Conservation (phyloP, 2,329 filamentous ascomycete genomes). For the Karstenula rhodostoma region DNA sequence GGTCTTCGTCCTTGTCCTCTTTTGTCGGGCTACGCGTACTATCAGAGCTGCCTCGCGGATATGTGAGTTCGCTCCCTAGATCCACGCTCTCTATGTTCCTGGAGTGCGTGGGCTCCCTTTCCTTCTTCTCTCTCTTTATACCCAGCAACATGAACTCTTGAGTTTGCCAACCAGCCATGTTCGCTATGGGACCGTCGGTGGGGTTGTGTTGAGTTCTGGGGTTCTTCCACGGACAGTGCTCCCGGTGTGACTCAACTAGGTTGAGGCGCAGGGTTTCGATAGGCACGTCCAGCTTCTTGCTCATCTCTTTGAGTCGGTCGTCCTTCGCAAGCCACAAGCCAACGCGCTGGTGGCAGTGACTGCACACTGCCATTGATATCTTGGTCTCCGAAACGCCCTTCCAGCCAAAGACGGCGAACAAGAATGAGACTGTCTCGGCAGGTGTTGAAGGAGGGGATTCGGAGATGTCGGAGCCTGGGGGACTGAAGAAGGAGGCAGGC, state of each 20-base stretch:
- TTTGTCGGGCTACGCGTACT: conserved; percentile 16
- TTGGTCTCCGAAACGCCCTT: conserved; percentile 65
- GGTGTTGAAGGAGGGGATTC: conserved; percentile 28
- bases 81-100: conserved; percentile 35
- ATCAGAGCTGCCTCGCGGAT: conserved; percentile 28
- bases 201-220: conserved; percentile 42
- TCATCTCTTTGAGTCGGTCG: conserved; percentile 43
- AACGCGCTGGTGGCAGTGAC: conserved; percentile 84
- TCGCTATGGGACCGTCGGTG: conserved; percentile 37
- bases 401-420: conserved; percentile 58
- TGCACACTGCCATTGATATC: conserved; percentile 79
- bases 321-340: conserved; percentile 87
- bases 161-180: conserved; percentile 48
- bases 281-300: conserved; percentile 40
- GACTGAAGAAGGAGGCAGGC: conserved; percentile 33
- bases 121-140: conserved; percentile 23
- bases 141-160: conserved; percentile 44
- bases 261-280: conserved; percentile 45
- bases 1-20: conserved; percentile 21
- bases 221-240: conserved; percentile 54
- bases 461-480: conserved; percentile 21
- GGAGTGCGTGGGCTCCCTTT: conserved; percentile 19
- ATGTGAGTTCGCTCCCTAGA: conserved; percentile 30
- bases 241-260: conserved; percentile 48
- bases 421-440: conserved; percentile 37